Base-by-base conservation (phyloP, 2,329 filamentous ascomycete species). In the Colletotrichum sp. region DNA sequence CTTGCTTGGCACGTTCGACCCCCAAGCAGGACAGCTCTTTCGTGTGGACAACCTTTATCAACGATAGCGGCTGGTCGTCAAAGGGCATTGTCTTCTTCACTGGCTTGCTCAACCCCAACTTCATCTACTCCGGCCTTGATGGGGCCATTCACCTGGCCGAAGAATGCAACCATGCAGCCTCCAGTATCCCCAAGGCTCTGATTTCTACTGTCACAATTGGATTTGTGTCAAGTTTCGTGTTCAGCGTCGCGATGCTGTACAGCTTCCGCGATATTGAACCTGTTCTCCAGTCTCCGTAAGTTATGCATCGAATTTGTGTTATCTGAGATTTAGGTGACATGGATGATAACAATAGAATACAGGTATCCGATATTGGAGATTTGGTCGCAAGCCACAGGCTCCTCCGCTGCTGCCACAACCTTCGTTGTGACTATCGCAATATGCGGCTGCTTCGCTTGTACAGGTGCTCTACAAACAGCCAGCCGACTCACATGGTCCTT, bases 61-160 rank as follows among this genome's bases (percentile, higher is more conserved):
- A 83, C 69, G 76, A 77, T 2, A 79, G 79, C 3, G 80, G 80
- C 3, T 83, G 82, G 81, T 79, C 81, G 0, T 78, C 79, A 4
- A 75, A 78, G 15, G 82, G 77, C 9, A 75, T 84, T 13, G 82
- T 81, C 32, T 87, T 86, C 65, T 79, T 87, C 8, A 86, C 83
- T 1, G 85, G 85, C 0, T 79, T 87, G 8, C 78, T 84, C 15
- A 84, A 83, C 30, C 81, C 84, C 0, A 83, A 83, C 28, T 86
- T 82, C 74, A 84, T 84, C 70, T 85, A 82, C 77, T 81, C 81
- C 8, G 84, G 84, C 0, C 75, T 85, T 4, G 84, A 86, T 65
- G 82, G 81, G 1, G 81, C 83, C 15, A 79, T 85, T 16, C 84
- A 86, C 77, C 78, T 86, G 52, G 83, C 83, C 2, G 85, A 86